Evolutionary conservation across 176 grass and related monocot species (phyloP), one percentile per base, ranked within the genome.

Genomic region (Juncus effusus): DNA sequence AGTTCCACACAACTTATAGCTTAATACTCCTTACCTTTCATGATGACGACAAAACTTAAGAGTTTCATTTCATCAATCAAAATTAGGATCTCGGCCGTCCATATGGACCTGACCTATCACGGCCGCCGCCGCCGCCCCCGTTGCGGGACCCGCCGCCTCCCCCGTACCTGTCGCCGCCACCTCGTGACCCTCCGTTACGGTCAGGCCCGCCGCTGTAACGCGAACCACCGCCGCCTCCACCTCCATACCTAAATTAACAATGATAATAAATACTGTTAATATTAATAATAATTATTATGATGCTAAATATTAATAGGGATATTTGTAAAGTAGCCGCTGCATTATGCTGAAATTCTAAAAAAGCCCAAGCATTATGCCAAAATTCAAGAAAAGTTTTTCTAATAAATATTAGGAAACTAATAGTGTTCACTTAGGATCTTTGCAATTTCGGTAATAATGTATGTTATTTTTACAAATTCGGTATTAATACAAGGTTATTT

Each of bases 101-200:
- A 57, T 90, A 90, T 16, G 87, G 87, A 44, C 83, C 83, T 39
- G 87, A 86, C 56, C 87, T 66, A 71, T 90, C 80, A 74, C 80
- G 73, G 12, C 85, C 87, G 3, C 82, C 82, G 0, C 86, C 76
- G 1, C 76, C 40, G 4, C 81, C 61, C 16, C 78, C 42, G 0
- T 67, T 62, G 62, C 84, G 50, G 15, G 68, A 9, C 0, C 68
- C 54, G 5, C 84, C 80, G 39, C 83, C 76, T 77, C 86, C 79
- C n/a, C 83, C 64, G 69, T 47, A 5, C 4, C 83, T 90, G 59
- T 83, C 83, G 11, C 83, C 50, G 74, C 83, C 86, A 60, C 86
- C 82, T 6, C 83, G 76, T 52, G 86, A 83, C 68, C 87, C 80
- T 13, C 83, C 87, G 58, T 72, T 59, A 54, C 83, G 79, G 45